These are phyloP conservation scores for Rosa chinensis DNA, from an alignment of 306 rosid species.

Conservation along the genomic window DNA sequence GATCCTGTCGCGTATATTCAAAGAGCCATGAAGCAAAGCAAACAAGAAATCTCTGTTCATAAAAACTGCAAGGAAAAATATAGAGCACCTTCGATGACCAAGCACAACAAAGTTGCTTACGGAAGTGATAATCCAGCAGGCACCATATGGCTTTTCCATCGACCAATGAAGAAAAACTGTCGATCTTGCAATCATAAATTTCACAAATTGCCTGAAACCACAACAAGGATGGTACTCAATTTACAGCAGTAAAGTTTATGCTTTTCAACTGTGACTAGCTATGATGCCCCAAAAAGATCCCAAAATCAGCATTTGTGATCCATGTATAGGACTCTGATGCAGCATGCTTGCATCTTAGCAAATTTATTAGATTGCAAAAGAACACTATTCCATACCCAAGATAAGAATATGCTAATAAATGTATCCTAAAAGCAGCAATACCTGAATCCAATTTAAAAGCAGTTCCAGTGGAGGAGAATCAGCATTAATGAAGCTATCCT, in stretches of 20 bases:
- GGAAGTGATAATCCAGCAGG: slow-evolving; percentile 85
- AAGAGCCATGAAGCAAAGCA: slow-evolving; percentile 16
- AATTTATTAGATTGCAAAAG: neutral
- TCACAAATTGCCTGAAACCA: slow-evolving; percentile 70
- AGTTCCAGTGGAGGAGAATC: slow-evolving; percentile 61
- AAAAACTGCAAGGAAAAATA: slow-evolving; percentile 9
- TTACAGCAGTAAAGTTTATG: neutral
- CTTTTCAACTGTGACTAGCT: neutral
- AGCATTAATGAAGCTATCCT: slow-evolving; percentile 45
- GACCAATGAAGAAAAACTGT: slow-evolving; percentile 59
- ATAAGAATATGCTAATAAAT: slow-evolving; percentile 8
- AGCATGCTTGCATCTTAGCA: neutral
- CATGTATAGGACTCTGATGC: neutral
- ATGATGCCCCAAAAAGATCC: neutral
- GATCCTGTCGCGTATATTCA: slow-evolving; percentile 47
- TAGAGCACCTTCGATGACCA: slow-evolving; percentile 62
- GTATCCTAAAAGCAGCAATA: slow-evolving; percentile 15
- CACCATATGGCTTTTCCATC: slow-evolving; percentile 99
- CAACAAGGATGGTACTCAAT: slow-evolving; percentile 1
- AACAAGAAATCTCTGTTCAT: slow-evolving; percentile 14
- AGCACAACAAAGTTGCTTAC: slow-evolving; percentile 67
- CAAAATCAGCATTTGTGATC: neutral
- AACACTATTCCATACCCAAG: neutral
- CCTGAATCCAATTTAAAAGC: slow-evolving; percentile 91
- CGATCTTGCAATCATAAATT: slow-evolving; percentile 56